These are phyloP conservation scores for Lentithecium fluviatile DNA, from an alignment of 495 filamentous ascomycete genomes.

Conservation along the genomic window DNA sequence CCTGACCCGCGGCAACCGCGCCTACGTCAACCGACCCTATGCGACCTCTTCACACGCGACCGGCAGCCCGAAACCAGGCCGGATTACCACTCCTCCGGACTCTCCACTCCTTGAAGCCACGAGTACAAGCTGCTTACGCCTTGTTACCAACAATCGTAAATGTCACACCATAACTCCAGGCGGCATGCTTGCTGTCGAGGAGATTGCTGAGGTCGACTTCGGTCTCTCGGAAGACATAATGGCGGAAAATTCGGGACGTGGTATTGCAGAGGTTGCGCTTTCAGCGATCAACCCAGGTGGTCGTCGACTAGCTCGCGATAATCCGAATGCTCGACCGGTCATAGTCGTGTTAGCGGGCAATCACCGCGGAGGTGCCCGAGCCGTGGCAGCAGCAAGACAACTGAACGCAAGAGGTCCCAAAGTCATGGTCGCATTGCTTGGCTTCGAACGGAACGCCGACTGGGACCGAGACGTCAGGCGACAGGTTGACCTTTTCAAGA, in stretches of 20 bases:
- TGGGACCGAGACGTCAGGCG: constrained; percentile 37
- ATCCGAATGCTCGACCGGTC: constrained; percentile 54
- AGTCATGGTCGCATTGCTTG: constrained; percentile 79
- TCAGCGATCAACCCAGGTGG: constrained; percentile 49
- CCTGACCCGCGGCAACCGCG: constrained; percentile 16
- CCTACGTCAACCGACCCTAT: constrained; percentile 28
- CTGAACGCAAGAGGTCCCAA: constrained; percentile 75
- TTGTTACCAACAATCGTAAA: constrained; percentile 62
- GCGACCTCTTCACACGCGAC: constrained; percentile 31
- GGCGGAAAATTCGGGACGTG: constrained; percentile 83
- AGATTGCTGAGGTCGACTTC: constrained; percentile 77
- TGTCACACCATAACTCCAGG: constrained; percentile 80
- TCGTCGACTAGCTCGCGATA: constrained; percentile 42
- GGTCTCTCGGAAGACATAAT: constrained; percentile 86
- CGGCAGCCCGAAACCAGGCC: constrained; percentile 31
- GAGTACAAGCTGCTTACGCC: constrained; percentile 40
- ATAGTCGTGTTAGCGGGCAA: constrained; percentile 86
- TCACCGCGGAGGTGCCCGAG: constrained; percentile 78
- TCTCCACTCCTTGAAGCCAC: constrained; percentile 20
- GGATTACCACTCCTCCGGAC: constrained; percentile 27
- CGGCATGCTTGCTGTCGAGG: constrained; percentile 87
- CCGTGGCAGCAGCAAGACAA: constrained; percentile 82
- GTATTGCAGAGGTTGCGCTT: constrained; percentile 80
- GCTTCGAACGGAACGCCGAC: constrained; percentile 59
- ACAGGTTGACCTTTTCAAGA: constrained; percentile 64